Evolutionary conservation across 306 rosid species (phyloP).

Genomic region (Crataegus laevigata): DNA sequence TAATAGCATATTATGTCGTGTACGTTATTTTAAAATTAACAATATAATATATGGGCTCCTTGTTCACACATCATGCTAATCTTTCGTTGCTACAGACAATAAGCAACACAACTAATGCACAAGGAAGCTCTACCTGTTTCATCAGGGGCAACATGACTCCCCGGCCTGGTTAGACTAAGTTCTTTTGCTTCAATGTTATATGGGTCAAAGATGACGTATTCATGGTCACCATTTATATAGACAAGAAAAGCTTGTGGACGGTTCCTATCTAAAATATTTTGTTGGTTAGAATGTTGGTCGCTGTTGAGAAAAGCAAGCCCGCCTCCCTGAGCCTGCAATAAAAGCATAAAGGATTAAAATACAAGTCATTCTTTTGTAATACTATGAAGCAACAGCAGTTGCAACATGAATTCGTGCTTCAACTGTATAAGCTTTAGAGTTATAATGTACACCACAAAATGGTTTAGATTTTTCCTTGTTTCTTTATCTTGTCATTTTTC

Average conservation of each 20-base stretch:
- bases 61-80: neutral
- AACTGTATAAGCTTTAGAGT: neutral
- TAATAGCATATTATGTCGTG: neutral
- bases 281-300: slow-evolving; percentile 23
- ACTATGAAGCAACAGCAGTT: neutral
- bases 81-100: neutral
- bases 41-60: neutral
- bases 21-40: neutral
- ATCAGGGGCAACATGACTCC: slow-evolving; percentile 32
- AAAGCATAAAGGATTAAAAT: neutral
- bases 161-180: slow-evolving; percentile 26
- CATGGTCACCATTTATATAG: slow-evolving; percentile 72
- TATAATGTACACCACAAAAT: neutral
- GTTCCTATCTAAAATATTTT: slow-evolving; percentile 29
- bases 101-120: neutral
- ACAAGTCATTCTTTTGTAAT: neutral
- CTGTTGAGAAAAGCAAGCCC: slow-evolving; percentile 59
- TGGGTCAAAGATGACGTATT: slow-evolving; percentile 66
- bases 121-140: slow-evolving; percentile 59
- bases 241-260: slow-evolving; percentile 37
- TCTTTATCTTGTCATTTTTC: neutral
- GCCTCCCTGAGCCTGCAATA: slow-evolving; percentile 75
- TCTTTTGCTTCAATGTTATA: slow-evolving; percentile 38
- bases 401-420: neutral
- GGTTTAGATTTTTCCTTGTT: neutral